phyloP scores from a whole-genome alignment of 257 asterid genomes.

The Apocynum venetum region DNA sequence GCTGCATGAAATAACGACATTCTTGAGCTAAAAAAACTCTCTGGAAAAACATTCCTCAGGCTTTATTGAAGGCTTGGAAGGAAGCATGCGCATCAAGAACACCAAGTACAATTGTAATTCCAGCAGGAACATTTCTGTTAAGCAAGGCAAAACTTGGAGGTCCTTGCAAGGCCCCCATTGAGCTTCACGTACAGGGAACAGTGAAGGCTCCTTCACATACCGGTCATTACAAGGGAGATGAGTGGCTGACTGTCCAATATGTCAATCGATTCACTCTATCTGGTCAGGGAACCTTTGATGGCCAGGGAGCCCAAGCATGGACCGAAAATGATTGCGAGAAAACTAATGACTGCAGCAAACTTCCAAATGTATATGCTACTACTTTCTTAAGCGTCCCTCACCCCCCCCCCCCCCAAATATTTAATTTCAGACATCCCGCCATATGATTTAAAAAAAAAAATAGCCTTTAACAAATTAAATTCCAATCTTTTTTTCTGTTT shows the following conservation, averaged over 20 bases:
- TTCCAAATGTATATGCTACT: slow-evolving; percentile 23
- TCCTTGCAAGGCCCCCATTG: slow-evolving; percentile 31
- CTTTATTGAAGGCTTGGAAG: slow-evolving; percentile 39
- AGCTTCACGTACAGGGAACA: slow-evolving; percentile 36
- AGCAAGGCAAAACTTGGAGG: slow-evolving; percentile 25
- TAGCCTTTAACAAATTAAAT: too few species aligned
- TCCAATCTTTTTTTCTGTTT: too few species aligned
- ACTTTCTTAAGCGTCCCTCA: too few species aligned
- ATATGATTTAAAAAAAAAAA: too few species aligned
- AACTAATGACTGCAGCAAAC: slow-evolving; percentile 22
- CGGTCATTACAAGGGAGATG: slow-evolving; percentile 8
- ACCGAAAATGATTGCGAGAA: slow-evolving; percentile 37
- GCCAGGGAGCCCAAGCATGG: slow-evolving; percentile 44
- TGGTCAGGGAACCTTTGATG: slow-evolving; percentile 47
- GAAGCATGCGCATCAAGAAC: slow-evolving; percentile 27
- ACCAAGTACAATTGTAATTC: slow-evolving; percentile 26
- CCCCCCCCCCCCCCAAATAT: too few species aligned
- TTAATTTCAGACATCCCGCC: too few species aligned
- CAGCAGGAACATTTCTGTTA: slow-evolving; percentile 30
- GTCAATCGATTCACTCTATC: slow-evolving; percentile 35
- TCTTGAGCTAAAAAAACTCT: too few species aligned
- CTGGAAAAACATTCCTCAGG: slow-evolving; percentile 22
- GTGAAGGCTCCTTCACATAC: slow-evolving; percentile 30
- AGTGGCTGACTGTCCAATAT: slow-evolving; percentile 44
- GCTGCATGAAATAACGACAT: too few species aligned